Base-by-base conservation (phyloP, 345 rosid genomes). In the Linum usitatissimum region DNA sequence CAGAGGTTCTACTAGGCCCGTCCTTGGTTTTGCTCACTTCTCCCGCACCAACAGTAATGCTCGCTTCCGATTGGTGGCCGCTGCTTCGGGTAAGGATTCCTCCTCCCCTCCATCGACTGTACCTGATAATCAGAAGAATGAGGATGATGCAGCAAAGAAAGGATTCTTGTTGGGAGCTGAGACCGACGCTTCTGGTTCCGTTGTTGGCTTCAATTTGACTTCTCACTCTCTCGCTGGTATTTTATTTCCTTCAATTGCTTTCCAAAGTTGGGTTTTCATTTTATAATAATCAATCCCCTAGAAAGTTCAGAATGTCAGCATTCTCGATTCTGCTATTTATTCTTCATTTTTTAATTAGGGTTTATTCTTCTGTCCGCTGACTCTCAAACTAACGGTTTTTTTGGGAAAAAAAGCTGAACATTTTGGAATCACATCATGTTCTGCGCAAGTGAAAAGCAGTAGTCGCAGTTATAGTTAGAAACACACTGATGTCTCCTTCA, bases 141-240 rank as follows among this genome's bases (percentile, higher is more conserved):
- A 9, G 17, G 51, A 45, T 10, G 51, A 45, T 10, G 51, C 14
- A 45, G 80, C 65, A 56, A 61, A 60, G 6, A 72, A 72, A 23
- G 80, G 82, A 9, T 68, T 76, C 21, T 13, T 84, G 18, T 38
- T 79, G 28, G 90, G 80, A n/a, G 38, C 76, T 0, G 83, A 89
- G 65, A 80, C 64, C 59, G 94, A 92, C 73, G 84, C 39, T 10
- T 79, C 91, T 60, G 90, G 85, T 61, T 72, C 87, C 49, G 75
- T 81, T 51, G 71, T 87, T 59, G 88, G 90, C n/a, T 87, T 85
- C 61, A 75, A 83, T 62, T 75, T 87, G 68, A 38, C 54, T 78
- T 79, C 83, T 67, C 80, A 31, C 4, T 62, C 88, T 64, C 8
- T 21, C 45, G 3, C 6, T 30, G 4, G 18, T 3, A 18, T 1